Base-by-base conservation (phyloP, 2,329 filamentous ascomycete genomes). In the Trichoderma semiorbis region DNA sequence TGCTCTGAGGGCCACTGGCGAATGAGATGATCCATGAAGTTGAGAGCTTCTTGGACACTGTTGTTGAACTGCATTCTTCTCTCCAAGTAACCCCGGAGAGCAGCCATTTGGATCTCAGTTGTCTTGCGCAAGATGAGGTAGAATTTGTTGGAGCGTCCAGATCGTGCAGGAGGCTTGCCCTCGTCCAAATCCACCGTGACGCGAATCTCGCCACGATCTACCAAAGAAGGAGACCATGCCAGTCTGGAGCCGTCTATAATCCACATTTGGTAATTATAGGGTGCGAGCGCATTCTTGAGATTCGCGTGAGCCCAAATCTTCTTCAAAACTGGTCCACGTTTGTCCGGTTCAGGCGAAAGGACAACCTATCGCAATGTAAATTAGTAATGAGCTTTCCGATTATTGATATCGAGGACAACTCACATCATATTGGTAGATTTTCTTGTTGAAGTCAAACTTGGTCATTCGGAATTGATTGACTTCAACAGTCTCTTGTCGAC, bases 1-100 rank as follows among this genome's bases (percentile, higher is more conserved):
- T 85, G 82, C 76, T 89, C 83, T 0, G 91, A 91, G 0, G 96
- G 94, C n/a, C 84, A 86, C 80, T 97, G 90, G 5, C 96, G 93
- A 70, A 99, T 85, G 8, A 95, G 84, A 78, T 99, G 96, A 74
- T 99, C 96, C 5, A 98, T 84, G 78, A 98, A 98, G 79, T 92
- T 97, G 80, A 98, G 89, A 16, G 92, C 91, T 77, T 96, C 93
- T 8, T 95, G 86, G 24, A 95, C 90, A 24, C 86, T 83, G 47
- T 88, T 89, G 77, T 92, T 88, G 79, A 92, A 92, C 1, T 85
- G 81, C 24, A 86, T 83, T 72, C 87, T 83, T 62, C 89, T 86
- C 1, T 84, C 77, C 2, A 97, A 84, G 78, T 95, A 98, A 0
- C 85, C 84, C 3, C 86, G 82, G 0, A 98, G 85, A 0, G 87